Percentiles rank a stretch among this genome's conserved stretches.
Evolutionary conservation across 345 rosid species (phyloP).

Genomic region (thale cress (Arabidopsis thaliana)): TAIR10.1 NC_003075.7:7002001-7002500

Average conservation of each 20-base stretch:
- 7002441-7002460: slow-evolving; percentile 98
- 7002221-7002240: slow-evolving; percentile 92
- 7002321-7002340: slow-evolving; percentile 24
- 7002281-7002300: slow-evolving; percentile 62
- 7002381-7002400: slow-evolving; percentile 65
- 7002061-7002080: slow-evolving; percentile 89
- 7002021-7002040: slow-evolving; percentile 82
- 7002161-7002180: slow-evolving; percentile 97
- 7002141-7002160: slow-evolving; percentile 97
- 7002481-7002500: slow-evolving; percentile 26
- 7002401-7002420: slow-evolving; percentile 96
- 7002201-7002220: slow-evolving; percentile 84
- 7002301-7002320: slow-evolving; percentile 68
- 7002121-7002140: slow-evolving; percentile 95
- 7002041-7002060: slow-evolving; percentile 74
- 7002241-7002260: slow-evolving; percentile 98
- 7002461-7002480: slow-evolving; percentile 24
- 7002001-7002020: slow-evolving; percentile 75
- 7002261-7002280: slow-evolving; percentile 98
- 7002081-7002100: slow-evolving; percentile 86
- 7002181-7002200: slow-evolving; percentile 94
- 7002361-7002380: neutral
- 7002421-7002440: slow-evolving; percentile 80
- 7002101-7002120: slow-evolving; percentile 81
- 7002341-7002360: slow-evolving; percentile 4